These are phyloP conservation scores for Phytophthora constricta DNA, from an alignment of 352 stramenopile species.

Conservation along the genomic window DNA sequence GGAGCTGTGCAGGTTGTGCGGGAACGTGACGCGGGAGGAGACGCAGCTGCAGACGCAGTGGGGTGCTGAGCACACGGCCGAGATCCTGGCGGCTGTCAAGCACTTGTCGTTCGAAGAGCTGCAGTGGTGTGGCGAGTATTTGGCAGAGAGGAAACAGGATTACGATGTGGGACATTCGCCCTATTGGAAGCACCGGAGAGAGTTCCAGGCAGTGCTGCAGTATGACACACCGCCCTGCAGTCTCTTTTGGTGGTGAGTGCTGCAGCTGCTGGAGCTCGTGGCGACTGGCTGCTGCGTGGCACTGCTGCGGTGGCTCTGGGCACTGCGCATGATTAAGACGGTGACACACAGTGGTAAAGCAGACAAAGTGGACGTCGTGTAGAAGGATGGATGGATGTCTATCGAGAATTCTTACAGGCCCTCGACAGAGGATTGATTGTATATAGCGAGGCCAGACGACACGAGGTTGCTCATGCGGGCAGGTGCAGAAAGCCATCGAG, in stretches of 20 bases:
- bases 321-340: slow-evolving; percentile 12
- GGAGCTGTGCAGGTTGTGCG: slow-evolving; percentile 51
- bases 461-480: background rate
- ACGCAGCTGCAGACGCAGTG: slow-evolving; percentile 22
- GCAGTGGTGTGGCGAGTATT: slow-evolving; percentile 60
- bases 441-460: slow-evolving; percentile 21
- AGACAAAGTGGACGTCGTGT: slow-evolving; percentile 23
- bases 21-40: slow-evolving; percentile 41
- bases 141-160: slow-evolving; percentile 19
- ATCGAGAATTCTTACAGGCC: background rate
- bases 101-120: slow-evolving; percentile 49
- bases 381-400: slow-evolving; percentile 7
- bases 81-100: slow-evolving; percentile 45
- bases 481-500: background rate
- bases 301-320: slow-evolving; percentile 29
- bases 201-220: slow-evolving; percentile 38
- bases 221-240: slow-evolving; percentile 27
- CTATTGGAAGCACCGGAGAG: slow-evolving; percentile 41
- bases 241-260: slow-evolving; percentile 28
- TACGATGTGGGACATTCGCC: slow-evolving; percentile 43
- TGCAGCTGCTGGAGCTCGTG: slow-evolving; percentile 41
- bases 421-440: slow-evolving; percentile 11
- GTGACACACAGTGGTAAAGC: slow-evolving; percentile 9
- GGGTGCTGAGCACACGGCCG: slow-evolving; percentile 12
- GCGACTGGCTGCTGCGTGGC: slow-evolving; percentile 22